A percentile compares a stretch with the other conserved stretches of the same genome.
Evolutionary conservation across 1,139 yeast species (phyloP).

Genomic region (Zygoascus sp.): DNA sequence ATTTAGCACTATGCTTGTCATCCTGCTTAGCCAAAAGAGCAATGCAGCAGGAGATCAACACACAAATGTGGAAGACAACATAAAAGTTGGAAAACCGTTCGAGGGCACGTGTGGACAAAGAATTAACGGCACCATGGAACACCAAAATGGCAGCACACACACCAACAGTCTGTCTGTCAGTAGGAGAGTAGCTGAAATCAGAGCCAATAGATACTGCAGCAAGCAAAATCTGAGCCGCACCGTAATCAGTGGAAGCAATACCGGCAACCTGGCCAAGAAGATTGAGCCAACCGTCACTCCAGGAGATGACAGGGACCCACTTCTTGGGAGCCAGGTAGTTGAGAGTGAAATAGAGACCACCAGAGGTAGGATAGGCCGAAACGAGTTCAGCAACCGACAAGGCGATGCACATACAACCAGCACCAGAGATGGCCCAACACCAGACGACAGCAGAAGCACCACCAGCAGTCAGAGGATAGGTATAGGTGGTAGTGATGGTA

Average conservation of each 20-base stretch:
- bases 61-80: constrained; percentile 41
- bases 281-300: constrained; percentile 47
- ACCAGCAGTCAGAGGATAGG: constrained; percentile 47
- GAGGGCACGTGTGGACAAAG: constrained; percentile 41
- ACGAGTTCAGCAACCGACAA: constrained; percentile 58
- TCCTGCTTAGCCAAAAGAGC: constrained; percentile 31
- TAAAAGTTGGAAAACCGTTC: constrained; percentile 42
- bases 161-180: constrained; percentile 41
- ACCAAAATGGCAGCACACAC: constrained; percentile 41
- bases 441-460: constrained; percentile 49
- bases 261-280: constrained; percentile 45
- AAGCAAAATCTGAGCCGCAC: constrained; percentile 39
- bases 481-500: constrained; percentile 49
- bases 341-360: constrained; percentile 59
- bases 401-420: constrained; percentile 46
- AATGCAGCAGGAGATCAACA: constrained; percentile 38
- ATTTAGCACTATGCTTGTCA: constrained; percentile 31
- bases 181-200: constrained; percentile 39
- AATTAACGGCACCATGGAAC: constrained; percentile 41
- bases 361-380: constrained; percentile 64
- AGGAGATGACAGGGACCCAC: constrained; percentile 43
- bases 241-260: constrained; percentile 37
- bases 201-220: constrained; percentile 42
- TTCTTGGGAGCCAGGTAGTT: constrained; percentile 50
- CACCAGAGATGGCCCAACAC: constrained; percentile 47